Evolutionary conservation across 163 green algal genomes (phyloP), one percentile per base, ranked within the genome.

Genomic region (Chlorella variabilis): DNA sequence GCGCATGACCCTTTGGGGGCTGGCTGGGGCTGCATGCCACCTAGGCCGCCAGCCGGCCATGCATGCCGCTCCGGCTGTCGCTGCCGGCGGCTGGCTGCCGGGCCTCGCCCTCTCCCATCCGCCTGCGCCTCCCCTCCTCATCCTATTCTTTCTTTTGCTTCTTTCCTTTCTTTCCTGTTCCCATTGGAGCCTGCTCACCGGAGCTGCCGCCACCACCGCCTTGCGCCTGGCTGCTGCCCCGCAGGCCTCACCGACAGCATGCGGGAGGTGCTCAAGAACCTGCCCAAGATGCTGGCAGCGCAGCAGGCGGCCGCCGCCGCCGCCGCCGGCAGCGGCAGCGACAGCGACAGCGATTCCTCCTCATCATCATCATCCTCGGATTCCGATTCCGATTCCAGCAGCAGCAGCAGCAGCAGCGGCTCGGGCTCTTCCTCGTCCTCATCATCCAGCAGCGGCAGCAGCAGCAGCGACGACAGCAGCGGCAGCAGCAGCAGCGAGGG

Each of bases 161-260:
- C n/a, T n/a, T n/a, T n/a, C n/a, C n/a, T n/a, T n/a, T n/a, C n/a
- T n/a, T n/a, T n/a, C n/a, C n/a, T n/a, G n/a, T n/a, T n/a, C n/a
- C n/a, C n/a, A n/a, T n/a, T n/a, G n/a, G n/a, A n/a, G n/a, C n/a
- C n/a, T n/a, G n/a, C n/a, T n/a, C n/a, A n/a, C n/a, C n/a, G n/a
- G n/a, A n/a, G n/a, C n/a, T n/a, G n/a, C n/a, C n/a, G n/a, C n/a
- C n/a, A n/a, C n/a, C n/a, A n/a, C n/a, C n/a, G n/a, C n/a, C n/a
- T n/a, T n/a, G n/a, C 9, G 42, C 42, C 61, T n/a, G 42, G 13
- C 42, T 51, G 42, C 42, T 51, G 42, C n/a, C n/a, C 45, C 45
- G 11, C 59, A 77, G 71, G 94, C 61, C 88, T 99, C 31, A 99
- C 97, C 5, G 97, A 99, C 85, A 71, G 78, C 62, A 93, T 98